These are phyloP conservation scores for Peronospora farinosa DNA, from an alignment of 352 stramenopile species.

Conservation along the genomic window DNA sequence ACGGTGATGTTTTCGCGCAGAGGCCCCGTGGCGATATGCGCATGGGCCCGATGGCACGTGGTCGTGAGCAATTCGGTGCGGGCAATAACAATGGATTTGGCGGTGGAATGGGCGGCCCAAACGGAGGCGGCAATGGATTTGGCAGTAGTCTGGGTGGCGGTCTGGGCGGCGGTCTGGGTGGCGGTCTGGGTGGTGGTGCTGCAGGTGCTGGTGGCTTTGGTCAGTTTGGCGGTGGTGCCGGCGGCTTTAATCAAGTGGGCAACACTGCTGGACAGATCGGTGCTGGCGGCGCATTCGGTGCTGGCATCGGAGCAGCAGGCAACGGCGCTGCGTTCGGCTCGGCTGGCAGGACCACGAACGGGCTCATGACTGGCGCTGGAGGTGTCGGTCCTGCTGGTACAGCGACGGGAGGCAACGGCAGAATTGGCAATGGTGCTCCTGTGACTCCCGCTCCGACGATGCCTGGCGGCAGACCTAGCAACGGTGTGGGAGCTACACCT, in stretches of 20 bases:
- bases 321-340: conserved; percentile 1
- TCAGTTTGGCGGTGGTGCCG: conserved; percentile 5
- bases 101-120: conserved; percentile 1
- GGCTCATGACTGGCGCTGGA: conserved; percentile 1
- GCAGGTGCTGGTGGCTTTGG: conserved; percentile 5
- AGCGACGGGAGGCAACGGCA: background rate
- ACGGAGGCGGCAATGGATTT: conserved; percentile 7
- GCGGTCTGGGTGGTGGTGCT: background rate
- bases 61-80: conserved; percentile 17
- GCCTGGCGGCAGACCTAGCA: background rate
- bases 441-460: conserved; percentile 21
- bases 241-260: conserved; percentile 8
- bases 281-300: conserved; percentile 1
- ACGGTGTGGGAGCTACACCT: conserved; percentile 1
- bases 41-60: conserved; percentile 11
- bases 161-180: background rate
- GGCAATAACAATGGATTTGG: conserved; percentile 4
- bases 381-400: background rate
- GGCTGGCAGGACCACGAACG: background rate
- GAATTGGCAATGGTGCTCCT: conserved; percentile 1
- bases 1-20: conserved; percentile 13
- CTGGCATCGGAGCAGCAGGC: conserved; percentile 5
- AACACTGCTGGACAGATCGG: conserved; percentile 1
- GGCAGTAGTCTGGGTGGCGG: conserved; percentile 2
- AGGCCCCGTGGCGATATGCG: conserved; percentile 12